Evolutionary conservation across 768 basidiomycete genomes (phyloP).

Genomic region (Psilocybe sp.): DNA sequence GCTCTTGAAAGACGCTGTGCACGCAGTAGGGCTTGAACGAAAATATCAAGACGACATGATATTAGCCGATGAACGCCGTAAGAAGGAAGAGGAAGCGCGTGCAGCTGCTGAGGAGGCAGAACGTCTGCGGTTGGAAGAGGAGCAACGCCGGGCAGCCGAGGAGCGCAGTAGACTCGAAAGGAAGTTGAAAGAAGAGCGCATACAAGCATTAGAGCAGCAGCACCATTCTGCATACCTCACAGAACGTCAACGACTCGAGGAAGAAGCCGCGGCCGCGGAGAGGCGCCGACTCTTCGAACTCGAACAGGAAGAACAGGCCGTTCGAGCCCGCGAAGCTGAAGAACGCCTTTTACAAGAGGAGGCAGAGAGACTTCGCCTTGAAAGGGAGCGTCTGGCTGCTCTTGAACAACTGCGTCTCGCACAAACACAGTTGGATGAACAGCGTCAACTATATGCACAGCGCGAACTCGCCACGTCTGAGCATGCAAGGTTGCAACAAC

Average conservation of each 20-base stretch:
- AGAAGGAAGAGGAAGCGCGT: slow-evolving; percentile 33
- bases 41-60: slow-evolving; percentile 36
- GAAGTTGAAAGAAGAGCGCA: slow-evolving; percentile 26
- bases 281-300: slow-evolving; percentile 19
- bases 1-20: slow-evolving; percentile 37
- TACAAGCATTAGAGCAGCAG: slow-evolving; percentile 25
- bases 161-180: slow-evolving; percentile 23
- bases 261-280: slow-evolving; percentile 23
- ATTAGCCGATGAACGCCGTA: slow-evolving; percentile 29
- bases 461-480: slow-evolving; percentile 20
- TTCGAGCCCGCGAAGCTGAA: slow-evolving; percentile 14
- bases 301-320: slow-evolving; percentile 13
- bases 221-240: slow-evolving; percentile 20
- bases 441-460: slow-evolving; percentile 27
- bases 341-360: slow-evolving; percentile 27
- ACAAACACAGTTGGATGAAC: slow-evolving; percentile 28
- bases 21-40: slow-evolving; percentile 40
- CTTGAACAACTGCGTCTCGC: slow-evolving; percentile 28
- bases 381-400: slow-evolving; percentile 31
- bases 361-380: slow-evolving; percentile 28
- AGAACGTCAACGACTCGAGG: slow-evolving; percentile 24
- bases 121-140: slow-evolving; percentile 29
- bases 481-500: slow-evolving; percentile 18
- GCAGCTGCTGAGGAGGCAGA: slow-evolving; percentile 34
- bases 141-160: slow-evolving; percentile 26